Evolutionary conservation across 2,329 filamentous ascomycete genomes (phyloP).

Genomic region (Sordariomycetes sp.): DNA sequence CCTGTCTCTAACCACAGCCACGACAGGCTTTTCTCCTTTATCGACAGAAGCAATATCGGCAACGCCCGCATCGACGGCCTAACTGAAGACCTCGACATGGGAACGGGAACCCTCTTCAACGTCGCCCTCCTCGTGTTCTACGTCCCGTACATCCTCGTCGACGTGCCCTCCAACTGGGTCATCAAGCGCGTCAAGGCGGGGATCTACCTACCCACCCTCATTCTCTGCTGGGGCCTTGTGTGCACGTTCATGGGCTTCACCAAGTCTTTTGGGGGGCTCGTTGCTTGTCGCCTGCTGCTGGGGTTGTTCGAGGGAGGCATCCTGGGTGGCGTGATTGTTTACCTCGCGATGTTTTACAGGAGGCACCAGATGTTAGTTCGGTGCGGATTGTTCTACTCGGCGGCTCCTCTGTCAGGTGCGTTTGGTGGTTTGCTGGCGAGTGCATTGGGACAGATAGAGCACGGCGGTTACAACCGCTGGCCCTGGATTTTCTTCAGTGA

Average conservation of each 20-base stretch:
- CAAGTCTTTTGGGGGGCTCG: constrained; percentile 11
- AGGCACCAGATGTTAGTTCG: constrained; percentile 12
- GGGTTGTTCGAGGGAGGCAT: constrained; percentile 13
- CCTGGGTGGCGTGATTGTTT: constrained; percentile 13
- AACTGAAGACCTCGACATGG: constrained; percentile 18
- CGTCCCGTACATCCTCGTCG: constrained; percentile 12
- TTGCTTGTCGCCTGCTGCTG: constrained; percentile 11
- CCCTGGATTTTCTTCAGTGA: constrained; percentile 45
- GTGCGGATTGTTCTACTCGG: constrained; percentile 30
- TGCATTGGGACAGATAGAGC: constrained; percentile 27
- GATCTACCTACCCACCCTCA: constrained; percentile 9
- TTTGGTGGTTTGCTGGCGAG: constrained; percentile 40
- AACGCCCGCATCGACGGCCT: constrained; percentile 45
- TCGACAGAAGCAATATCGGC: constrained; percentile 70
- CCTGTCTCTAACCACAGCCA: background rate
- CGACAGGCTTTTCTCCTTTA: constrained; percentile 31
- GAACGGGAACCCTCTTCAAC: constrained; percentile 47
- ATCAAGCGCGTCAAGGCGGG: constrained; percentile 12
- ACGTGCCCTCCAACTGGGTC: constrained; percentile 13
- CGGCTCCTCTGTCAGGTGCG: constrained; percentile 56
- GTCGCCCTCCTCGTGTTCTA: constrained; percentile 13
- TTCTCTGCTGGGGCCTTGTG: constrained; percentile 13
- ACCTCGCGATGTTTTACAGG: constrained; percentile 15
- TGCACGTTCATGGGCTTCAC: constrained; percentile 12
- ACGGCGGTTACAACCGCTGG: constrained; percentile 25